Evolutionary conservation across 2,329 filamentous ascomycete genomes (phyloP), one percentile per base, ranked within the genome.

Genomic region (Fusarium devonianum): DNA sequence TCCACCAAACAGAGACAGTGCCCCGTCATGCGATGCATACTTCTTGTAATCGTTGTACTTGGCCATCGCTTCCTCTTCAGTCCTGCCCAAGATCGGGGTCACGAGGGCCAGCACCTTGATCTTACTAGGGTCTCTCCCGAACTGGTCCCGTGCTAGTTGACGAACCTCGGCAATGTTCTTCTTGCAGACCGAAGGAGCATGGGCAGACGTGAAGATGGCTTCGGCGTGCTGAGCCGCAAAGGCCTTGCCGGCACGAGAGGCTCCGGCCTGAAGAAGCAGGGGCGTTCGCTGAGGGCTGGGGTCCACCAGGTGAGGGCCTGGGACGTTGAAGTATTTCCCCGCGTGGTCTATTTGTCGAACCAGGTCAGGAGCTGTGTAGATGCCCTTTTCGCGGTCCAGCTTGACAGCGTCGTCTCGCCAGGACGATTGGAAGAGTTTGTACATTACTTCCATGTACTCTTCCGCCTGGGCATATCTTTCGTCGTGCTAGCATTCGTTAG

Each of bases 221-320:
- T 90, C 87, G 1, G 87, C 87, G 64, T 90, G 85, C 57, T 85
- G 81, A 0, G 86, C 84, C 0, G 85, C 86, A 59, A 90, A 90
- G 0, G 72, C 69, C 67, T 86, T 88, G 2, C 86, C 87, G 0
- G 85, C 78, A 38, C 78, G 81, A 0, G 83, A 87, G 0, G 86
- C 87, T 0, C 87, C 87, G 0, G 87, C 87, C 67, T 90, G 87
- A 4, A 90, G 75, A 4, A 90, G 78, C 2, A 90, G 74, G 0
- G 87, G 87, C 1, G 86, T 88, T 3, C 87, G 74, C 60, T 90
- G 87, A 0, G 85, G 86, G 37, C 79, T 80, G 0, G 86, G 86
- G 40, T 88, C 79, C 46, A 82, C 84, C 57, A 88, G 78, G 55
- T 89, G 84, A 17, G 85, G 85, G 0, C 86, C 85, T 0, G 84